Evolutionary conservation across 1,284 basidiomycete species (phyloP), one percentile per base, ranked within the genome.

Genomic region (Lentinula novae-zelandiae): DNA sequence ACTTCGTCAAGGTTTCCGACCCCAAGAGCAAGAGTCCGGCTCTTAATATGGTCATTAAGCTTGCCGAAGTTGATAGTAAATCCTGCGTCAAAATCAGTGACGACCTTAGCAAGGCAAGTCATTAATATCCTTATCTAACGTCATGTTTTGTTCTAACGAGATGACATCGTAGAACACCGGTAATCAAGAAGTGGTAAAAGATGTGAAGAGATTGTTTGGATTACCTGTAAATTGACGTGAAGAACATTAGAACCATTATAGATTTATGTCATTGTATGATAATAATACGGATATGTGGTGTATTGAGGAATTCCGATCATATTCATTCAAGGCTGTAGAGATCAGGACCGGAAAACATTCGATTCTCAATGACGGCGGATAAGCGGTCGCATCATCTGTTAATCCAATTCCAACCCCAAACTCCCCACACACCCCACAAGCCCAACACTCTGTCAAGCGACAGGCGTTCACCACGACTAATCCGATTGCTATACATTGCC

Each of bases 11-110:
- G 46, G 68, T 73, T 51, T 85, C 84, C 7, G 78, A 81, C 5
- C 78, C 82, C 12, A 73, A 66, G 27, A 78, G 85, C 70, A 85
- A 82, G 68, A 93, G 89, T 71, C 92, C 87, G 69, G 84, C 93
- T 27, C 76, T 97, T 64, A 96, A 96, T 69, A 97, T 97, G 72
- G 95, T 97, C 46, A 95, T 96, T 76, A 97, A 97, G 74, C 79
- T 98, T 6, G 82, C 84, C 36, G 82, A 84, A 52, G 87, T 96
- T 12, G 79, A 93, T 67, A 83, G 82, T 10, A 79, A 80, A 62
- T 85, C 86, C 1, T 96, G 93, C 66, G 85, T 98, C 65, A 98
- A 98, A 75, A 86, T 98, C 66, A 95, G 92, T 63, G 96, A 97
- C 72, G 95, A 97, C 67, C 73, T 90, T 62, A 87, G 79, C 5